Evolutionary conservation across 495 filamentous ascomycete species (phyloP), one percentile per base, ranked within the genome.

Genomic region (Trichoderma parareesei): DNA sequence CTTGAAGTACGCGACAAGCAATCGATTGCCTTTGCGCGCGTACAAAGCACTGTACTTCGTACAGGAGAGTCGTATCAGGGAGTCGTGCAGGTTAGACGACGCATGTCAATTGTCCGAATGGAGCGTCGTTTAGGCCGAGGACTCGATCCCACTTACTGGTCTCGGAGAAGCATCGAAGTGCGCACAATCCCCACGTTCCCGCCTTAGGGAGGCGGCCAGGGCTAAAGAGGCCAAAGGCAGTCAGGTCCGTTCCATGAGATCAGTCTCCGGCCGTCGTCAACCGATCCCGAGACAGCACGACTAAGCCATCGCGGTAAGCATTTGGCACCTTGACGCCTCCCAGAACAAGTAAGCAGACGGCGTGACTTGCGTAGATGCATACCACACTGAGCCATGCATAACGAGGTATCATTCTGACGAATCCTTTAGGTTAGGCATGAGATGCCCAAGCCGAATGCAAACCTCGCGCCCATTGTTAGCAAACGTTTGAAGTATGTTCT

Each of bases 201-300:
- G 53, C 53, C 2, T 57, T 57, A 57, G 53, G 53, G 53, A 57
- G 20, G 27, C 20, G 27, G 14, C 53, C 53, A 57, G 37, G 37
- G 53, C 53, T 35, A 57, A 57, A 57, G 53, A 57, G 53, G 53
- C 27, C 53, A 57, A 57, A 37, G 18, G 2, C 53, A 38, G 37
- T 37, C 27, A 57, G 16, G 27, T 37, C 37, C 35, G 53, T 27
- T 57, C 53, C 53, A n/a, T 57, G 53, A 57, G 53, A 57, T 57
- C 53, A 57, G 37, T 57, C 53, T 57, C 5, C 13, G 44, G 53
- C 53, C 20, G 53, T 27, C 53, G 53, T 57, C 53, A 57, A 57
- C 53, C 53, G 53, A 57, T 57, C 53, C 53, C 53, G 53, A 57
- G 53, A 57, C 35, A 57, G 53, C 53, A 38, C 11, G 53, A 57